A percentile compares a stretch with the other conserved stretches of the same genome.
These are phyloP conservation scores for Pholiota adiposa DNA, from an alignment of 1,284 basidiomycete species.

Conservation along the genomic window DNA sequence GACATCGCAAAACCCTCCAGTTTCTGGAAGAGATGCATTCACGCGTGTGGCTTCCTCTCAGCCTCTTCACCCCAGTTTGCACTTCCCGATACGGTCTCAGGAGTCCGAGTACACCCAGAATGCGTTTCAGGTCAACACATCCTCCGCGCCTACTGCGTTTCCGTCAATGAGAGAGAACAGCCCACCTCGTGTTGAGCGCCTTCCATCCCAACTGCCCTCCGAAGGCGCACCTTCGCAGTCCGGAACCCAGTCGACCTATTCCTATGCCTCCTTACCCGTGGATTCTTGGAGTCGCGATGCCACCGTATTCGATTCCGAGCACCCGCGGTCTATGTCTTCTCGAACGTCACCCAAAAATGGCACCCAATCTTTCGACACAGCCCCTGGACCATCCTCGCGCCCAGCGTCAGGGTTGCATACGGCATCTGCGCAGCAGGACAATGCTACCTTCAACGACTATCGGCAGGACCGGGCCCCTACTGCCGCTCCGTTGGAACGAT, in stretches of 20 bases:
- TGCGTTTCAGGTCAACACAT: neutral
- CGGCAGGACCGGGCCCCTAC: conserved; percentile 5
- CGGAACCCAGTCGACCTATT: conserved; percentile 6
- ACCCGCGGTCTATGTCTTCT: conserved; percentile 2
- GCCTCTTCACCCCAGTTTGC: conserved; percentile 22
- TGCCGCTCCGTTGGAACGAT: neutral
- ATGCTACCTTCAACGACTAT: neutral
- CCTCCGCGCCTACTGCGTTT: conserved; percentile 4
- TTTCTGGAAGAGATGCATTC: conserved; percentile 7
- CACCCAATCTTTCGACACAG: conserved; percentile 5
- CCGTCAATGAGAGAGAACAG: conserved; percentile 16
- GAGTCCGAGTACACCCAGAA: conserved; percentile 11
- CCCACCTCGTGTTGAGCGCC: conserved; percentile 28
- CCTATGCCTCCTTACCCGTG: neutral
- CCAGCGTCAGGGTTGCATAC: conserved; percentile 13
- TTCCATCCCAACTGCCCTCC: conserved; percentile 22
- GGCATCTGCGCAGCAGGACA: conserved; percentile 11
- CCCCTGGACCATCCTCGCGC: conserved; percentile 9
- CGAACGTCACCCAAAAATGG: conserved; percentile 10
- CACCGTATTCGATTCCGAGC: conserved; percentile 11
- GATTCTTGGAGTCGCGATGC: conserved; percentile 16
- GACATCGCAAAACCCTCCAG: conserved; percentile 13
- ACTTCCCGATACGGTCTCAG: conserved; percentile 17
- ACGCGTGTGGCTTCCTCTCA: conserved; percentile 18
- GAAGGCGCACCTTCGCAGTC: conserved; percentile 13